Evolutionary conservation across 208 protist species (phyloP), one percentile per base, ranked within the genome.

Genomic region (Porcisia hertigi): DNA sequence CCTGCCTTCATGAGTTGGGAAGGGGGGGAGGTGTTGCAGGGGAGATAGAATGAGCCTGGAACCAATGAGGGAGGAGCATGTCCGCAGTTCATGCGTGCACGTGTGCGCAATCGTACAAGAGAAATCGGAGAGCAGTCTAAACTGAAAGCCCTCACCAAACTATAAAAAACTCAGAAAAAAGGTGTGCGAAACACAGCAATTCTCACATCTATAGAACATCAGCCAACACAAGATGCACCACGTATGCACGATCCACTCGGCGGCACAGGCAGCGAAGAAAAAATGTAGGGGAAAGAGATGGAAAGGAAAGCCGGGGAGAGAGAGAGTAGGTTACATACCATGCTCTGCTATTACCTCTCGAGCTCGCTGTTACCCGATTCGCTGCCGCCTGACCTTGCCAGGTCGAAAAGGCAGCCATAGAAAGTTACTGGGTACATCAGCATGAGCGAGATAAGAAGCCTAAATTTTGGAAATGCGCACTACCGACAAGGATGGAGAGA

Each of bases 161-260:
- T 0, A 30, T 30, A 30, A 30, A 30, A 30, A 30, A 66, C 41
- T 6, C 18, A 47, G 47, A 47, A 41, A 47, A 34, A 49, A 69
- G 36, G 2, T 2, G 41, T 20, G 41, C 25, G n/a, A 25, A 53
- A 52, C 23, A 69, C 23, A 20, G 34, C 41, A 69, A 14, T 55
- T 23, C 34, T 41, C 66, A 23, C 25, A 3, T 71, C 76, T 80
- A 80, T 80, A 75, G 49, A 75, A 80, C 76, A 71, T 71, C 66
- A 9, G 59, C 41, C 59, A 64, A 64, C 34, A 14, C 30, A 23
- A n/a, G n/a, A 55, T 45, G 41, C 34, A n/a, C 41, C 41, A 54
- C 34, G 39, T 55, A n/a, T 55, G 64, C 47, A 18, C 62, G 2
- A 18, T 39, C 8, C 30, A 25, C 57, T 62, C 34, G 25, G 34